A percentile compares a stretch with the other conserved stretches of the same genome.
These are phyloP conservation scores for Apiospora rasikravindrae DNA, from an alignment of 2,329 filamentous ascomycete genomes.

Conservation along the genomic window DNA sequence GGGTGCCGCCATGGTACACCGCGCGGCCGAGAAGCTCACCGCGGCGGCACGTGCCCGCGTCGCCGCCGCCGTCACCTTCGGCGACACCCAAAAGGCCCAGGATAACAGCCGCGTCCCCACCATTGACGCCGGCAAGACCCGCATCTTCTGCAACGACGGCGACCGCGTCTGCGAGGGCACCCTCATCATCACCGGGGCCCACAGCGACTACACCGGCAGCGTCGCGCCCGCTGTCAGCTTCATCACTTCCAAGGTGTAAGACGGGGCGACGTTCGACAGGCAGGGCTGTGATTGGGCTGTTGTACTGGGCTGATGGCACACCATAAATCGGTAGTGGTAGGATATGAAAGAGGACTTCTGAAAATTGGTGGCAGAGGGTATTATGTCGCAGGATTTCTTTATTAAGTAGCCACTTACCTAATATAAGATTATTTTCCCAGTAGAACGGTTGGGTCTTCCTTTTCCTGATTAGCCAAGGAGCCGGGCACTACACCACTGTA, in stretches of 20 bases:
- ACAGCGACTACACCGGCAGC: slow-evolving; percentile 42
- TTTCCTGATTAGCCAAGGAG: no score
- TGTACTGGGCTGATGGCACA: background rate
- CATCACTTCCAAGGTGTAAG: slow-evolving; percentile 19
- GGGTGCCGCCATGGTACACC: slow-evolving; percentile 41
- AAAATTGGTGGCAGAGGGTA: no score
- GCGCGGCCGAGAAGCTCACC: slow-evolving; percentile 41
- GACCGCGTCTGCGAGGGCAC: slow-evolving; percentile 56
- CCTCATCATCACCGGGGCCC: slow-evolving; percentile 42
- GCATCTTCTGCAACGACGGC: slow-evolving; percentile 53
- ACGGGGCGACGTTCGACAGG: no score
- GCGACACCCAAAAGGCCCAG: slow-evolving; percentile 39
- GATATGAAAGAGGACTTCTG: background rate
- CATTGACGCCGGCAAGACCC: slow-evolving; percentile 33
- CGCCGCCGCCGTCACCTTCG: slow-evolving; percentile 37
- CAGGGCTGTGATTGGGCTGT: no score
- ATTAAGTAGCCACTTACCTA: no score
- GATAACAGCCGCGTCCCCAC: slow-evolving; percentile 38
- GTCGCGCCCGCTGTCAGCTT: slow-evolving; percentile 25
- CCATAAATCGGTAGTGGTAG: background rate
- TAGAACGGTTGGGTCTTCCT: no score
- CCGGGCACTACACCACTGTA: no score
- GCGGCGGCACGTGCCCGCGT: slow-evolving; percentile 32
- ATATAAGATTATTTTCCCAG: no score
- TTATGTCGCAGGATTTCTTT: no score